Evolutionary conservation across 306 rosid genomes (phyloP).

Genomic region (Geum urbanum): DNA sequence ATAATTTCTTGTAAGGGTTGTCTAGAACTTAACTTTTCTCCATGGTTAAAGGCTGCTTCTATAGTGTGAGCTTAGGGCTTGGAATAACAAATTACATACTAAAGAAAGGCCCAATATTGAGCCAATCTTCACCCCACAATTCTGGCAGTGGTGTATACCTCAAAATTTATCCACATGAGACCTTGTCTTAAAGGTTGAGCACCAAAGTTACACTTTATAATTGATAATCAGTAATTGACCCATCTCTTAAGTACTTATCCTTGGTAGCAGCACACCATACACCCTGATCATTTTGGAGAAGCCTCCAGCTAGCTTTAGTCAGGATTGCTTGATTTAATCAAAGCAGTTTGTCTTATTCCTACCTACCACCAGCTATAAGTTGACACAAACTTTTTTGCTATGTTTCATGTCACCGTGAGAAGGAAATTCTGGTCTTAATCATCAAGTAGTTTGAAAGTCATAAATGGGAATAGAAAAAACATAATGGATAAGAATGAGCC

Average conservation of each 20-base stretch:
- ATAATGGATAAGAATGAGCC: neutral
- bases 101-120: neutral
- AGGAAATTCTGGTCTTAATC: neutral
- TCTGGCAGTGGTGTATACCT: neutral
- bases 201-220: neutral
- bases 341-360: neutral
- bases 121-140: neutral
- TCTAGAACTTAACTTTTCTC: neutral
- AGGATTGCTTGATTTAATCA: neutral
- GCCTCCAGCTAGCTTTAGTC: neutral
- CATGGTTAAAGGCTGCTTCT: neutral
- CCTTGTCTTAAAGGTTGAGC: neutral
- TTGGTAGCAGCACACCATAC: neutral
- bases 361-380: neutral
- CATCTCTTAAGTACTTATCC: neutral
- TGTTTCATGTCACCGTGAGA: neutral
- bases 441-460: neutral
- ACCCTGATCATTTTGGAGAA: neutral
- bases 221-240: neutral
- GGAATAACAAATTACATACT: neutral
- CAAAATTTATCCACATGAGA: neutral
- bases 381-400: neutral
- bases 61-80: neutral
- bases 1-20: neutral
- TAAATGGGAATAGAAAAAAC: neutral